Percentiles rank a stretch among this genome's conserved stretches.
Conservation (phyloP, 495 filamentous ascomycete species). For the Chaetomium tenue region DNA sequence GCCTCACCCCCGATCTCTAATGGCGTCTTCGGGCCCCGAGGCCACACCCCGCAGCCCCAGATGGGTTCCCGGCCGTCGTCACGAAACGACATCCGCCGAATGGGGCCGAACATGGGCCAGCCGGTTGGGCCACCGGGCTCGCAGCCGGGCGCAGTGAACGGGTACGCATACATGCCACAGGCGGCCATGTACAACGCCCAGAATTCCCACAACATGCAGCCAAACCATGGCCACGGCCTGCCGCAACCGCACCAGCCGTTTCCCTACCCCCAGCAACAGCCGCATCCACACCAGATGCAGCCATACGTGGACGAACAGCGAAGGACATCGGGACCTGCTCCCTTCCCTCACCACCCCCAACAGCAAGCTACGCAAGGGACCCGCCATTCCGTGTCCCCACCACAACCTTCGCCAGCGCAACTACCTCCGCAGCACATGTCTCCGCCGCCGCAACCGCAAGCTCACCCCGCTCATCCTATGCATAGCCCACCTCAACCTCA, state of each 20-base stretch:
- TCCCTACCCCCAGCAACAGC: constrained; percentile 35
- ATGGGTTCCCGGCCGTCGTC: constrained; percentile 76
- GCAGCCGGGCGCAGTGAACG: constrained; percentile 64
- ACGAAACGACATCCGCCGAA: constrained; percentile 67
- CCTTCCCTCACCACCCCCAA: constrained; percentile 48
- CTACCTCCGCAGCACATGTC: constrained; percentile 24
- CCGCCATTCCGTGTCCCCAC: constrained; percentile 45
- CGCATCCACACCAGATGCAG: constrained; percentile 50
- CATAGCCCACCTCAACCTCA: constrained; percentile 40
- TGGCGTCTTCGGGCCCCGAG: constrained; percentile 66
- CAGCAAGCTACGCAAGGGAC: constrained; percentile 26
- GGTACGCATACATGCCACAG: constrained; percentile 81
- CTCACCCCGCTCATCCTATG: constrained; percentile 28
- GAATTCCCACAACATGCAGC: constrained; percentile 49
- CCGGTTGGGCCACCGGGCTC: constrained; percentile 54
- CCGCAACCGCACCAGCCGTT: constrained; percentile 57
- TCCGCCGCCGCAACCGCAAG: constrained; percentile 39
- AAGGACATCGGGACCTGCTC: constrained; percentile 59
- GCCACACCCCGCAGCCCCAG: constrained; percentile 78
- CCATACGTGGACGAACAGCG: constrained; percentile 68
- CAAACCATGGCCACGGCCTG: constrained; percentile 46
- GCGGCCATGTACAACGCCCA: constrained; percentile 82
- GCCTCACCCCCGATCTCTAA: constrained; percentile 87
- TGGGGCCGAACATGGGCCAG: constrained; percentile 72
- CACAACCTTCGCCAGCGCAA: constrained; percentile 37